phyloP scores from a whole-genome alignment of 306 rosid species.

The Alnus glutinosa region DNA sequence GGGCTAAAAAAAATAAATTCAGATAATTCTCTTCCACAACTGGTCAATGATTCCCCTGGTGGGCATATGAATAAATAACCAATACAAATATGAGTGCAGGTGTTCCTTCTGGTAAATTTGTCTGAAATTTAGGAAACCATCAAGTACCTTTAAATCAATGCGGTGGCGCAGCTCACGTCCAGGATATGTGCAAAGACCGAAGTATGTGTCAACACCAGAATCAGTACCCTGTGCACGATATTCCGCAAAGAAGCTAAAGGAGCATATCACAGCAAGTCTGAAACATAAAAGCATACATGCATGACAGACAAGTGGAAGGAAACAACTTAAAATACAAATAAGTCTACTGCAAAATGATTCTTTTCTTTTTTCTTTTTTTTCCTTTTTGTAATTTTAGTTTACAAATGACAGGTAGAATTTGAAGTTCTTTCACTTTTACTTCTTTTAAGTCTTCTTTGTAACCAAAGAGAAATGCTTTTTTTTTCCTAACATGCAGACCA shows the following conservation, averaged over 20 bases:
- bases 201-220: slow-evolving; percentile 89
- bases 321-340: not conserved
- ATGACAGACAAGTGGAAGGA: not conserved
- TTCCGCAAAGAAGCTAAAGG: slow-evolving; percentile 21
- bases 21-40: not conserved
- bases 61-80: not conserved
- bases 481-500: no score
- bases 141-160: slow-evolving; percentile 79
- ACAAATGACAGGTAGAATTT: not conserved
- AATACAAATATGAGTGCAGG: not conserved
- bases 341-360: not conserved
- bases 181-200: slow-evolving; percentile 87
- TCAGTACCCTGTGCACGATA: slow-evolving; percentile 65
- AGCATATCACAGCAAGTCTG: not conserved
- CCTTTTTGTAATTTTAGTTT: not conserved
- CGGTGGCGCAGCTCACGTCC: slow-evolving; percentile 85
- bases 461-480: not conserved
- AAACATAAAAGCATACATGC: not conserved
- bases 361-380: not conserved
- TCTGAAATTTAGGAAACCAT: not conserved
- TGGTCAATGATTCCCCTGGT: not conserved
- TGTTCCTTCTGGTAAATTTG: not conserved
- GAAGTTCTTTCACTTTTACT: not conserved
- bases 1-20: not conserved
- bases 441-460: not conserved